Evolutionary conservation across 2,329 filamentous ascomycete species (phyloP), one percentile per base, ranked within the genome.

Genomic region (Fusarium odoratissimum): DNA sequence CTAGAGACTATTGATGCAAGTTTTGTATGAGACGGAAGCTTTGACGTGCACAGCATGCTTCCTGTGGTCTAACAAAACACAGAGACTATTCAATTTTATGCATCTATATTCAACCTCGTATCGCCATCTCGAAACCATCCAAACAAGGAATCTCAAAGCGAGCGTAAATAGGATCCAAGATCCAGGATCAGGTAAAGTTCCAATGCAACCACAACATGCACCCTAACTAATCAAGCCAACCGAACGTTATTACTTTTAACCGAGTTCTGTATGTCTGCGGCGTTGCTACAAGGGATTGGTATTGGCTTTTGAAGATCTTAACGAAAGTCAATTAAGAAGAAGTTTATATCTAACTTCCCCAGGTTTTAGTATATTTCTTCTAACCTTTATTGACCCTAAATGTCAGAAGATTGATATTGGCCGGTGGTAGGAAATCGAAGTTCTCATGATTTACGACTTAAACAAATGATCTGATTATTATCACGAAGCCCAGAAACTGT

Each of bases 171-270:
- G 38, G 21, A 52, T 61, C 41, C 25, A 33, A 25, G 49, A 56
- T 45, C 30, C 57, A 68, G 57, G 48, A 52, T 54, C 48, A 42
- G 48, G 64, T 55, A 28, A 63, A 56, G 31, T 35, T 28, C 37
- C 33, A 59, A 63, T 68, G 65, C n/a, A 67, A 67, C 51, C 51
- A 58, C 37, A 35, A 23, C n/a, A 62, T 68, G 64, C 65, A 63
- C 38, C 28, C 35, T 30, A 11, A 42, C 41, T n/a, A 40, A 67
- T 25, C 25, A 49, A 23, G 46, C 37, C 28, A 40, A 67, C 31
- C 19, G 55, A 28, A 49, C n/a, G 8, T 30, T 42, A 12, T 67
- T 25, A 21, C 37, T 45, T 54, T 63, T 64, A 64, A 49, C 64
- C 64, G 46, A 68, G 38, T 28, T 44, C 60, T 42, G 23, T 49